Conservation (phyloP, 768 basidiomycete genomes). For the Crepidotus variabilis region DNA sequence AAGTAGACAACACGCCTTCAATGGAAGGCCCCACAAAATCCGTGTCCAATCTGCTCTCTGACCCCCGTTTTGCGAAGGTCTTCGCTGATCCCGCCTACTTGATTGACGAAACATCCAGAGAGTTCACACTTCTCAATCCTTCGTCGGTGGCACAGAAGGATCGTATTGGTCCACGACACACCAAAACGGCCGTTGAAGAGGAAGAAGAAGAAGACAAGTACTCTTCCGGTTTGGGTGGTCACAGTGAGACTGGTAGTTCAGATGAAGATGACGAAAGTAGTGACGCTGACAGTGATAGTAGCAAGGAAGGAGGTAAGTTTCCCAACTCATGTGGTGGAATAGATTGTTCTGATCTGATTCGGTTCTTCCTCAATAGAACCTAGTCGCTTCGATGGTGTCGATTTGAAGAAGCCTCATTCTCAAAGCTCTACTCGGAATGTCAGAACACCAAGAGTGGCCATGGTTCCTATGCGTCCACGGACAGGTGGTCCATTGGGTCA, state of each 20-base stretch:
- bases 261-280: slow-evolving; percentile 12
- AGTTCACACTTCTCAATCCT: slow-evolving; percentile 92
- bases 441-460: slow-evolving; percentile 48
- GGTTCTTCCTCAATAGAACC: slow-evolving; percentile 34
- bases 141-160: slow-evolving; percentile 58
- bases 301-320: slow-evolving; percentile 51
- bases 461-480: slow-evolving; percentile 61
- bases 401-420: not conserved
- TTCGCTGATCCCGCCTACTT: slow-evolving; percentile 91
- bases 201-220: slow-evolving; percentile 82
- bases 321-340: slow-evolving; percentile 7
- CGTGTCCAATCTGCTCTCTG: slow-evolving; percentile 60
- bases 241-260: slow-evolving; percentile 21
- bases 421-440: not conserved
- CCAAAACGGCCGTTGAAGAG: slow-evolving; percentile 63
- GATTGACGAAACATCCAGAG: slow-evolving; percentile 84
- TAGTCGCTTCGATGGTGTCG: slow-evolving; percentile 36
- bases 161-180: slow-evolving; percentile 49
- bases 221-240: slow-evolving; percentile 52
- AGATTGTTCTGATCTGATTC: not conserved
- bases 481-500: slow-evolving; percentile 21
- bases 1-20: slow-evolving; percentile 27
- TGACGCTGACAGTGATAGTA: slow-evolving; percentile 36
- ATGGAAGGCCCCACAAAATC: slow-evolving; percentile 27
- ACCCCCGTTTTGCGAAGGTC: slow-evolving; percentile 86